Evolutionary conservation across 352 stramenopile species (phyloP), one percentile per base, ranked within the genome.

Genomic region (Phytophthora pseudosyringae): DNA sequence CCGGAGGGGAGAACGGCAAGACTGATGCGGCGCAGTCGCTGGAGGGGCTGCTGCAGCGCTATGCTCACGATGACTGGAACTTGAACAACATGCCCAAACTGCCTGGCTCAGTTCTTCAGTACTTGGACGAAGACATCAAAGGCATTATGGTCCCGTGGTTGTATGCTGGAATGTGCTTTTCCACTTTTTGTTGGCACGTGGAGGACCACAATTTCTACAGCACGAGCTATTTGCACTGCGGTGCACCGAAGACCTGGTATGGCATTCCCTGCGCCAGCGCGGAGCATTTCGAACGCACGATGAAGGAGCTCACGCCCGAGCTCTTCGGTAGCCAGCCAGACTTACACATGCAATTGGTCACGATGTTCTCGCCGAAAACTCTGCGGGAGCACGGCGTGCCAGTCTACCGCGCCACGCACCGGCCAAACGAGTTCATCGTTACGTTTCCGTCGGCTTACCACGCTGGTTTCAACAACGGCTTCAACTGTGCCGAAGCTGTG

Each of bases 181-280:
- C 94, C 5, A 98, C 98, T 1, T 99, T 99, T 74, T 99, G 95
- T 70, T 99, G 97, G 97, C 98, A 99, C 70, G 98, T 98, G 32
- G 98, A 99, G 75, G 98, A 99, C 73, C 98, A 99, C 80, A 99
- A 99, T 80, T 97, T 99, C 55, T 99, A 99, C 64, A 98, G 89
- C 53, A 99, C 99, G 70, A 99, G 98, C 70, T 99, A 99, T 75
- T 81, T 99, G 56, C 97, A 99, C 75, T 96, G 88, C 18, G 98
- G 98, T 6, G 94, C 91, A 9, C 89, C 97, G 0, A 99, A 99
- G 78, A 98, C 97, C 45, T 99, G 98, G 98, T 99, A 99, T 59
- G 97, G 97, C 38, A 91, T 99, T 6, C 97, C 98, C 1, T 92
- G 96, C 8, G 85, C 71, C 3, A 90, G 97, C 38, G 90, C 96